phyloP scores from a whole-genome alignment of 306 rosid species.

The Neltuma alba region DNA sequence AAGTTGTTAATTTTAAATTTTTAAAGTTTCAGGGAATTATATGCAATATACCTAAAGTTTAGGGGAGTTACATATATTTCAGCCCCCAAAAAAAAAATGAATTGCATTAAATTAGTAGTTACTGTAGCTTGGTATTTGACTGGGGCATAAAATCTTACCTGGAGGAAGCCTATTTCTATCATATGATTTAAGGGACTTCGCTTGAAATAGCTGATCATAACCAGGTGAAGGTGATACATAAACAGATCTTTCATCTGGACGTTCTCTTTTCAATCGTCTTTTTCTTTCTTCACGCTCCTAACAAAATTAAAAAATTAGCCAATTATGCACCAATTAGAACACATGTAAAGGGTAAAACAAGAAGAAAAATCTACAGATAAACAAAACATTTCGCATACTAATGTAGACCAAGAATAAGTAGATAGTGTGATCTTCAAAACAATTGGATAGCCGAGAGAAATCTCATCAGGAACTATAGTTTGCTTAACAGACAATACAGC shows the following conservation, averaged over 20 bases:
- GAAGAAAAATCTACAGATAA: background rate
- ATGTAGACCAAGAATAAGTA: background rate
- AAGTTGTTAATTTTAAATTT: too few species aligned
- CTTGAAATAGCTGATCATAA: conserved; percentile 63
- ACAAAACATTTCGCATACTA: conserved; percentile 1
- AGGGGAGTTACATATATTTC: too few species aligned
- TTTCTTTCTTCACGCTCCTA: conserved; percentile 99
- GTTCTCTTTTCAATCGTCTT: conserved; percentile 77
- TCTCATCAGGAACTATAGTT: background rate
- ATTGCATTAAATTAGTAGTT: background rate
- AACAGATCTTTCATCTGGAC: conserved; percentile 76
- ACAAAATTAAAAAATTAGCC: conserved; percentile 35
- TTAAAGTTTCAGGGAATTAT: too few species aligned
- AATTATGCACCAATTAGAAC: conserved; percentile 27
- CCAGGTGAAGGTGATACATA: conserved; percentile 62
- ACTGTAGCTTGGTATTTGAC: conserved; percentile 17
- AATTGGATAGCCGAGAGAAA: conserved; percentile 6
- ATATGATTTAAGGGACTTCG: conserved; percentile 57
- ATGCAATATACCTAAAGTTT: too few species aligned
- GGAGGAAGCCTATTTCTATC: conserved; percentile 89
- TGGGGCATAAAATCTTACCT: conserved; percentile 60
- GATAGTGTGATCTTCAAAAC: conserved; percentile 7
- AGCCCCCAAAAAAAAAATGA: too few species aligned
- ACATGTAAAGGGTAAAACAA: background rate
- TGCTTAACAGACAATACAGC: conserved; percentile 14